Percentiles rank a stretch among this genome's conserved stretches.
Conservation (phyloP, 2,329 filamentous ascomycete genomes). For the Iodosphaeria phyllophila region DNA sequence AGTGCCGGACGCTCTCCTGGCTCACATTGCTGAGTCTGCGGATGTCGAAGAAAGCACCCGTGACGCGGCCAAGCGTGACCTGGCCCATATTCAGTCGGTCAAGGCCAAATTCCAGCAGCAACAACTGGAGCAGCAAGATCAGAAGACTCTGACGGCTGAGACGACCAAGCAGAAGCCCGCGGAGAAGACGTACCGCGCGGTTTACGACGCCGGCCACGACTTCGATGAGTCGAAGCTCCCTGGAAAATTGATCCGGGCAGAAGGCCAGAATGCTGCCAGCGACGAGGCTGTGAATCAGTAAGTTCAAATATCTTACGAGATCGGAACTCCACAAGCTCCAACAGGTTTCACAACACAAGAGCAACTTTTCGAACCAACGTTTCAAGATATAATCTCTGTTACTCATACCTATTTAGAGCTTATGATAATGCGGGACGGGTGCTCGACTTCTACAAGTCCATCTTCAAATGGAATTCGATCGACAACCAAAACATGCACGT, state of each 20-base stretch:
- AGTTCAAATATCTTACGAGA: too few relatives aligned
- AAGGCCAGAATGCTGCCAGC: constrained; percentile 19
- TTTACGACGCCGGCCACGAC: constrained; percentile 23
- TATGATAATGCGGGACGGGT: constrained; percentile 30
- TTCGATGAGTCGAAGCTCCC: constrained; percentile 19
- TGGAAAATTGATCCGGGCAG: constrained; percentile 21
- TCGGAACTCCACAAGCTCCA: too few relatives aligned
- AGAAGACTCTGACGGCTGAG: constrained; percentile 3
- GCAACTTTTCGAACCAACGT: too few relatives aligned
- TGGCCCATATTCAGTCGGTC: constrained; percentile 18
- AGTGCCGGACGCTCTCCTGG: constrained; percentile 20
- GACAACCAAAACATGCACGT: constrained; percentile 30
- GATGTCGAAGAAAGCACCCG: constrained; percentile 20
- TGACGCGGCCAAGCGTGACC: constrained; percentile 16
- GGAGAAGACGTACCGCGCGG: constrained; percentile 18
- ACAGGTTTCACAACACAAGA: too few relatives aligned
- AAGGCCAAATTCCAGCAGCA: constrained; percentile 13
- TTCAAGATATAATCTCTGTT: too few relatives aligned
- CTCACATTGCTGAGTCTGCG: constrained; percentile 17
- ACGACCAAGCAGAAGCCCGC: constrained; percentile 6
- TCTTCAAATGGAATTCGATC: constrained; percentile 30
- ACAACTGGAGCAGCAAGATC: constrained; percentile 8
- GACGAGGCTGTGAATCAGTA: constrained; percentile 27
- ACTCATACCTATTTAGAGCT: too few relatives aligned
- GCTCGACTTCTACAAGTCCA: constrained; percentile 27